These are phyloP conservation scores for Coniochaeta sp. DNA, from an alignment of 2,329 filamentous ascomycete species.

Conservation along the genomic window DNA sequence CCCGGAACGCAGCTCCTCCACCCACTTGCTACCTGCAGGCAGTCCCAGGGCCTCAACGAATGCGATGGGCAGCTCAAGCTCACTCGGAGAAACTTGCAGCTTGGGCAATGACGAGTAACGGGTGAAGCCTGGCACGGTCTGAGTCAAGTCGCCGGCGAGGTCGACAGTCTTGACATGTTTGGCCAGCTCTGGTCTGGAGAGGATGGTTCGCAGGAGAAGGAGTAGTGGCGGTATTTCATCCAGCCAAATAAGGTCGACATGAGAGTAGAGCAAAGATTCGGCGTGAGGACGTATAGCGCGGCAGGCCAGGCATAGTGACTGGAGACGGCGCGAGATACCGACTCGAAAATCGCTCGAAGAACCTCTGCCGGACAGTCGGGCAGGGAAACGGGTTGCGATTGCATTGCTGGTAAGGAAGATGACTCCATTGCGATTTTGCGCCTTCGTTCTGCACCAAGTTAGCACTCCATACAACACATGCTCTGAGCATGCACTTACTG, in stretches of 20 bases:
- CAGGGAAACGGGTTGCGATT: not conserved
- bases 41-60: not conserved
- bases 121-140: not conserved
- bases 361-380: not conserved
- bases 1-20: not conserved
- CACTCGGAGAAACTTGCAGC: not conserved
- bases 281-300: not conserved
- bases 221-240: not conserved
- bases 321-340: not conserved
- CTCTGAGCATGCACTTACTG: no score
- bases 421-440: no score
- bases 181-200: not conserved
- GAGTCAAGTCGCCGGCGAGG: not conserved
- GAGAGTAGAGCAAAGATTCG: slow-evolving; percentile 1
- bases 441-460: no score
- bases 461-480: no score
- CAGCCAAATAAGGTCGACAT: not conserved
- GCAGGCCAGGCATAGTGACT: not conserved
- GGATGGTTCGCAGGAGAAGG: not conserved
- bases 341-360: not conserved
- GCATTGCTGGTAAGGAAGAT: no score
- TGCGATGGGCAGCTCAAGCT: not conserved
- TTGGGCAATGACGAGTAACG: not conserved
- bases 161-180: not conserved
- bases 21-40: not conserved